A percentile compares a stretch with the other conserved stretches of the same genome.
Conservation (phyloP, 129 eudicot genomes). For the Escallonia herrerae region DNA sequence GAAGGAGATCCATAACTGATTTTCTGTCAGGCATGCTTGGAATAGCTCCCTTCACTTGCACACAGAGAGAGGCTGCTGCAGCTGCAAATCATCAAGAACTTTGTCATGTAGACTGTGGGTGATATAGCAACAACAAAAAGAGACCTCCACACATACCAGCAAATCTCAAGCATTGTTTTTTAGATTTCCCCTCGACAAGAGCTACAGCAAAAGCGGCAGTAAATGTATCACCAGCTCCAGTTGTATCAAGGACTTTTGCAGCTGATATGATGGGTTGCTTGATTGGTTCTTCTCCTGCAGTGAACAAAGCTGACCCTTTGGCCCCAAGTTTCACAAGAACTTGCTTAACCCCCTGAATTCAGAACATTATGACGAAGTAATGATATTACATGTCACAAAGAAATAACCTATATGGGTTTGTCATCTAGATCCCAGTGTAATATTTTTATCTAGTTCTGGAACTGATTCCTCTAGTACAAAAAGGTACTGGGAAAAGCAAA, state of each 20-base stretch:
- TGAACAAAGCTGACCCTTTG: slow-evolving; percentile 75
- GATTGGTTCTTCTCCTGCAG: slow-evolving; percentile 78
- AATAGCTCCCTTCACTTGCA: slow-evolving; percentile 97
- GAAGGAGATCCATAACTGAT: slow-evolving; percentile 76
- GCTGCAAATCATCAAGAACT: slow-evolving; percentile 44
- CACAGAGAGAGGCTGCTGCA: slow-evolving; percentile 97
- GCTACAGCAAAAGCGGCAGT: slow-evolving; percentile 98
- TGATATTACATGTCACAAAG: background rate
- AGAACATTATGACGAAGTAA: background rate
- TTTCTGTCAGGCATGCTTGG: slow-evolving; percentile 93
- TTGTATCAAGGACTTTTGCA: slow-evolving; percentile 75
- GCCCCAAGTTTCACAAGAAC: slow-evolving; percentile 94
- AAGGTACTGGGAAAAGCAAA: too few relatives aligned
- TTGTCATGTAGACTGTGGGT: slow-evolving; percentile 7
- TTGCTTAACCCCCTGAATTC: slow-evolving; percentile 71
- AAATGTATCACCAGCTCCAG: slow-evolving; percentile 97
- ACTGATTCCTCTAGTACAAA: too few relatives aligned
- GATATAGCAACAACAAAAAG: background rate
- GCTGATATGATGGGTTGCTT: slow-evolving; percentile 74
- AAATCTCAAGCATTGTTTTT: slow-evolving; percentile 75
- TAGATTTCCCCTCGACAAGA: slow-evolving; percentile 81
- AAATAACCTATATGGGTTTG: background rate
- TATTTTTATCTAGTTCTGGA: too few relatives aligned
- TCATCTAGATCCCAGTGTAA: background rate
- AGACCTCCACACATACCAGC: slow-evolving; percentile 47